phyloP scores from a whole-genome alignment of 176 grass and related monocot species.

The Melocanna baccifera region DNA sequence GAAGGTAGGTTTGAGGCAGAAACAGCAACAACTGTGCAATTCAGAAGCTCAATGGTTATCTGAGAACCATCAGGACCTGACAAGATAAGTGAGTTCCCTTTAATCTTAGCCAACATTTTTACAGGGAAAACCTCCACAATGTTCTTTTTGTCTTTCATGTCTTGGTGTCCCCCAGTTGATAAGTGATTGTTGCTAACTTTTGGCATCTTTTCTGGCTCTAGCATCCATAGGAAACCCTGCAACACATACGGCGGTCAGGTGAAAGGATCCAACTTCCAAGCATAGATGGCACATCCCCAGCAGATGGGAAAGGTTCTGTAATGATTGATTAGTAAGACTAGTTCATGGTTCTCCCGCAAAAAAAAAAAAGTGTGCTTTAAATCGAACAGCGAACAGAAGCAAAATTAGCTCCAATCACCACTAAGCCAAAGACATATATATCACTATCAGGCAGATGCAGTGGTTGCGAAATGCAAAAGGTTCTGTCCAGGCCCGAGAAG shows the following conservation, averaged over 20 bases:
- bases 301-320: too few species aligned
- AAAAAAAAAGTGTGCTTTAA: neutral
- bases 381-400: neutral
- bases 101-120: conserved; percentile 55
- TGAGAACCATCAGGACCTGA: conserved; percentile 44
- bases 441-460: too few species aligned
- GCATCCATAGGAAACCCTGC: conserved; percentile 72
- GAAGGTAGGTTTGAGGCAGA: conserved; percentile 63
- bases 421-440: too few species aligned
- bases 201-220: conserved; percentile 62
- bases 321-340: neutral
- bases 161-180: conserved; percentile 31
- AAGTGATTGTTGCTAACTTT: conserved; percentile 34
- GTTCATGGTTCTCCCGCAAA: neutral
- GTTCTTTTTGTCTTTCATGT: conserved; percentile 37
- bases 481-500: too few species aligned
- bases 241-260: neutral
- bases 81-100: conserved; percentile 55
- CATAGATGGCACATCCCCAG: neutral
- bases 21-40: conserved; percentile 53
- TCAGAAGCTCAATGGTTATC: conserved; percentile 48
- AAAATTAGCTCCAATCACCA: too few species aligned
- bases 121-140: conserved; percentile 64
- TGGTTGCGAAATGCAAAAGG: too few species aligned
- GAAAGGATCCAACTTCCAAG: neutral